phyloP scores from a whole-genome alignment of 306 rosid genomes.

The Begonia fuchsioides region DNA sequence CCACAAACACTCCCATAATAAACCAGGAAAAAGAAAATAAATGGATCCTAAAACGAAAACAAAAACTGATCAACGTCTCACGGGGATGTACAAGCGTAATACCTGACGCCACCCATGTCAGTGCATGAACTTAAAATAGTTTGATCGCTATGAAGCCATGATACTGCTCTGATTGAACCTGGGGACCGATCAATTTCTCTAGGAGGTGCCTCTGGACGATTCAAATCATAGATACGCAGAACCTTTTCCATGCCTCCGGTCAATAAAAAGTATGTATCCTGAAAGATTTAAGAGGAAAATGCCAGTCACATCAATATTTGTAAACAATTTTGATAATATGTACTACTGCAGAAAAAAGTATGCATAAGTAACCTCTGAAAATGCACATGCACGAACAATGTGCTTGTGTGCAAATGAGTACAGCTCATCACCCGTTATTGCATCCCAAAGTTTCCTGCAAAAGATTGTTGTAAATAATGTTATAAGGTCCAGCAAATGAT shows the following conservation, averaged over 20 bases:
- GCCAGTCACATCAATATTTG: no score
- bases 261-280: conserved; percentile 81
- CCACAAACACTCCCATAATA: no score
- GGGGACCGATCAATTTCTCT: conserved; percentile 92
- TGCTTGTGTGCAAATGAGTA: conserved; percentile 97
- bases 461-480: no score
- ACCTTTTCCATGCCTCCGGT: conserved; percentile 91
- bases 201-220: conserved; percentile 89
- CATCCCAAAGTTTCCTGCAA: conserved; percentile 98
- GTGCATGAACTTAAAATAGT: conserved; percentile 92
- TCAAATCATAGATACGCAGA: conserved; percentile 83
- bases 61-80: no score
- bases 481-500: no score
- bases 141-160: conserved; percentile 97
- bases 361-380: conserved; percentile 55
- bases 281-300: not conserved
- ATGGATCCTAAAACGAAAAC: no score
- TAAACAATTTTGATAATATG: no score
- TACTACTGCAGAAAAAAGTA: no score
- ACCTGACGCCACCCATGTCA: conserved; percentile 98
- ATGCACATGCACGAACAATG: conserved; percentile 91
- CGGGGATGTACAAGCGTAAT: no score
- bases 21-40: no score
- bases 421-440: conserved; percentile 76
- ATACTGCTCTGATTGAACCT: conserved; percentile 85